These are phyloP conservation scores for Asterella californica DNA, from an alignment of 225 moss, liverwort and hornwort species.

Conservation along the genomic window DNA sequence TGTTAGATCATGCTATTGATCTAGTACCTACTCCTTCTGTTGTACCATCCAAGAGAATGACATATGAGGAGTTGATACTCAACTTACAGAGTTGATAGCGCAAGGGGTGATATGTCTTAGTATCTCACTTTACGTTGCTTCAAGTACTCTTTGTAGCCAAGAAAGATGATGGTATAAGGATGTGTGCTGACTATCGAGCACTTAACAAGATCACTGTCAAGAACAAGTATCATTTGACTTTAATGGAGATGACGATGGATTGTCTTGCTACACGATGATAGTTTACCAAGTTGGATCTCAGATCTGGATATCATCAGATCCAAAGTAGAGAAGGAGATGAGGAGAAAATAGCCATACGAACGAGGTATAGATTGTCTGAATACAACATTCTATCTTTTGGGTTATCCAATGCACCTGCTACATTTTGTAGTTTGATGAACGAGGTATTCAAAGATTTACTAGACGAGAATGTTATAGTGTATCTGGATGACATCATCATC, in stretches of 20 bases:
- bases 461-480: slow-evolving; percentile 10
- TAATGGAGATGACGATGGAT: not conserved
- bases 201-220: slow-evolving; percentile 1
- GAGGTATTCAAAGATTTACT: not conserved
- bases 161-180: not conserved
- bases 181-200: slow-evolving; percentile 4
- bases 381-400: slow-evolving; percentile 17
- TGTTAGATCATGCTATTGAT: too few species aligned
- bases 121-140: not conserved
- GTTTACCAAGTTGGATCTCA: too few species aligned
- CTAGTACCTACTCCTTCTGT: too few species aligned
- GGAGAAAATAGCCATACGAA: not conserved
- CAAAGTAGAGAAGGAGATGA: not conserved
- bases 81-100: too few species aligned
- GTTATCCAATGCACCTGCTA: slow-evolving; percentile 11
- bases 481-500: slow-evolving; percentile 19
- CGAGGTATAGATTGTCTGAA: slow-evolving; percentile 2
- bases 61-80: too few species aligned
- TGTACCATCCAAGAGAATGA: too few species aligned
- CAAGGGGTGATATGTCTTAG: not conserved
- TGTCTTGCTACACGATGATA: not conserved
- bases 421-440: not conserved
- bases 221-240: not conserved
- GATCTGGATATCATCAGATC: slow-evolving; percentile 23
- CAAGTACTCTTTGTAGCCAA: not conserved